Percentiles rank a stretch among this genome's conserved stretches.
Evolutionary conservation across 768 basidiomycete species (phyloP).

Genomic region (Tylopilus subfusipes): DNA sequence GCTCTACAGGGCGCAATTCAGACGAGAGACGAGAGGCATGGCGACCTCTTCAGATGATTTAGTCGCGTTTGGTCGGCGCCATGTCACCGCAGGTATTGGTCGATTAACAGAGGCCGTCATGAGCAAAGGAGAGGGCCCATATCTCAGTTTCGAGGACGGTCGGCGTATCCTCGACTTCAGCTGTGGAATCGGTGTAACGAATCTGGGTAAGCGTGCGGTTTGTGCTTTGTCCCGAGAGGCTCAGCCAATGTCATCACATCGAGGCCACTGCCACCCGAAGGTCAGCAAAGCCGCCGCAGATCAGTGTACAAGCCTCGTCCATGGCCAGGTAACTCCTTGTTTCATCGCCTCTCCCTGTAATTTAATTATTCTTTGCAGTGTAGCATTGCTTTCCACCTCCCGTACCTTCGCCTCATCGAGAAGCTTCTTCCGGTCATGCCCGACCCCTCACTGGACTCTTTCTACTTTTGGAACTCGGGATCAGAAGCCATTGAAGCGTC

Average conservation of each 20-base stretch:
- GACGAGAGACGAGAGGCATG: constrained; percentile 14
- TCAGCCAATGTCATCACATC: background rate
- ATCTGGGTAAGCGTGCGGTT: constrained; percentile 52
- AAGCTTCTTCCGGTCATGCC: constrained; percentile 87
- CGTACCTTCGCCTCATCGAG: constrained; percentile 85
- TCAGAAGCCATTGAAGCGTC: constrained; percentile 90
- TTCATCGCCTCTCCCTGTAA: background rate
- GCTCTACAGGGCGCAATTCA: background rate
- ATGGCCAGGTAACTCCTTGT: constrained; percentile 56
- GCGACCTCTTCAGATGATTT: constrained; percentile 22
- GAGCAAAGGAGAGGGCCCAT: constrained; percentile 67
- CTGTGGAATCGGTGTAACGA: constrained; percentile 83
- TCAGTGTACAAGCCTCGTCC: constrained; percentile 78
- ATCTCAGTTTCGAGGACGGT: constrained; percentile 70
- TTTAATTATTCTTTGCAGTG: constrained; percentile 49
- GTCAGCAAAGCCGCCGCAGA: constrained; percentile 87
- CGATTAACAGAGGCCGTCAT: constrained; percentile 53
- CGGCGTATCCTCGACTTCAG: constrained; percentile 79
- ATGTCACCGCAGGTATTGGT: constrained; percentile 45
- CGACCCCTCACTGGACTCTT: constrained; percentile 83
- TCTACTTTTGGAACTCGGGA: constrained; percentile 98
- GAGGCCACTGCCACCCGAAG: constrained; percentile 85
- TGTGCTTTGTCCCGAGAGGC: background rate
- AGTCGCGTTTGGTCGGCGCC: constrained; percentile 39
- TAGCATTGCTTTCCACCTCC: constrained; percentile 83